Conservation (phyloP, 2,329 filamentous ascomycete species). For the Arachnomyces sp. region DNA sequence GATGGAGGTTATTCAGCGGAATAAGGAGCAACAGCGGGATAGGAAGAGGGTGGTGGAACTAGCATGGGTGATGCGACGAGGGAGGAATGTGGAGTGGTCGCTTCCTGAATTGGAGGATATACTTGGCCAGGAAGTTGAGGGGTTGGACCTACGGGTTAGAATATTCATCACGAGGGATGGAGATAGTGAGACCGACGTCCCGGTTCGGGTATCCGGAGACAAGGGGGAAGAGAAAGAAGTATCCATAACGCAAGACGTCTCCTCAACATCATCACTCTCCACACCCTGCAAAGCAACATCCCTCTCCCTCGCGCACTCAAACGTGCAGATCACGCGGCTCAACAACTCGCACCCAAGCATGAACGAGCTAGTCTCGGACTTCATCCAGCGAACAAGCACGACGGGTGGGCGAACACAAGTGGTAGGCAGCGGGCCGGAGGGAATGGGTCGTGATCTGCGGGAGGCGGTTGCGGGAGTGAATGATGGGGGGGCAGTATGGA, state of each 20-base stretch:
- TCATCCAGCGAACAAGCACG: conserved; percentile 35
- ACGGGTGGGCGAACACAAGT: conserved; percentile 45
- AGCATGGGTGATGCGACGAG: conserved; percentile 56
- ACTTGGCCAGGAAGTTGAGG: conserved; percentile 34
- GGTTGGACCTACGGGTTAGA: conserved; percentile 41
- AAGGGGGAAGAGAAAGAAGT: not conserved
- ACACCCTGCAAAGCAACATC: too few species aligned
- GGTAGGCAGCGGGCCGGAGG: conserved; percentile 52
- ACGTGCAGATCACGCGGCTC: conserved; percentile 1
- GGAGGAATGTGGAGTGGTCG: conserved; percentile 51
- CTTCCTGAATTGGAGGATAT: conserved; percentile 43
- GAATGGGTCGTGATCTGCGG: conserved; percentile 53
- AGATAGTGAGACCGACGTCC: conserved; percentile 7
- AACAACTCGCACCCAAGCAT: conserved; percentile 40
- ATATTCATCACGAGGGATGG: conserved; percentile 53
- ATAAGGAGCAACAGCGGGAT: conserved; percentile 1
- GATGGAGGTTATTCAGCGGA: conserved; percentile 25
- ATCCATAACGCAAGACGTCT: too few species aligned
- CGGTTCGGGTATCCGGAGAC: conserved; percentile 19
- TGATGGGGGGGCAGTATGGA: conserved; percentile 48
- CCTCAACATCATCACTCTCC: too few species aligned
- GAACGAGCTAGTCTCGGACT: conserved; percentile 38
- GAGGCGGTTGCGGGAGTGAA: conserved; percentile 47
- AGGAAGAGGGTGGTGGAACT: conserved; percentile 40
- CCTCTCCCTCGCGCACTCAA: not conserved